phyloP scores from a whole-genome alignment of 805 yeast species.

The Candida morakotiae region DNA sequence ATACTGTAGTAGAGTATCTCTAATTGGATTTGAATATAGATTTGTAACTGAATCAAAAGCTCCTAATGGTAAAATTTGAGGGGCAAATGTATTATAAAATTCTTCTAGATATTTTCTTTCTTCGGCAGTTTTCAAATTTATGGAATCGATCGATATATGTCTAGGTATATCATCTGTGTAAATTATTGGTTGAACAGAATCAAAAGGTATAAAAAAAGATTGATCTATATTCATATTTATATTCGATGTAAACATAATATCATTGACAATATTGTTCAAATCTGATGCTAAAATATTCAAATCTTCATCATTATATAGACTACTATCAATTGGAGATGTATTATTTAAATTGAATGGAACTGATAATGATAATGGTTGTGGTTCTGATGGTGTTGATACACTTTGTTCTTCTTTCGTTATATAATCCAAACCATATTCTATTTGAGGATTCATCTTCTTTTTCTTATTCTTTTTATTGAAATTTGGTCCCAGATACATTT shows the following conservation, averaged over 20 bases:
- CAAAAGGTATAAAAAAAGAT: constrained; percentile 3
- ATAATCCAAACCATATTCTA: constrained; percentile 1
- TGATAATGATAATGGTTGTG: neutral
- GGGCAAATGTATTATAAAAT: constrained; percentile 33
- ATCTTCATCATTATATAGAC: constrained; percentile 19
- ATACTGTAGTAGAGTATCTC: constrained; percentile 59
- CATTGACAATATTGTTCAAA: constrained; percentile 35
- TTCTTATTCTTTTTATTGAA: constrained; percentile 5
- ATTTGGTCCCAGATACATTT: constrained; percentile 12
- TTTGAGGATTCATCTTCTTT: constrained; percentile 6
- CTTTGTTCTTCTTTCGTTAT: neutral
- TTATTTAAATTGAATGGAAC: constrained; percentile 3
- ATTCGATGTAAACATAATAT: constrained; percentile 27
- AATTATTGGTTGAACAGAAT: constrained; percentile 1
- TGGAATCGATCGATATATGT: constrained; percentile 26
- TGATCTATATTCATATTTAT: constrained; percentile 4
- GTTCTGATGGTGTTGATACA: neutral
- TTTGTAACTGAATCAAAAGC: constrained; percentile 25
- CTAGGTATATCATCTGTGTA: constrained; percentile 13
- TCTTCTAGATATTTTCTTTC: constrained; percentile 31
- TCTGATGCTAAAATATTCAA: constrained; percentile 35
- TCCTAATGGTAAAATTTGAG: constrained; percentile 33
- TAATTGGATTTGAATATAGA: constrained; percentile 43
- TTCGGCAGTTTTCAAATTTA: constrained; percentile 21
- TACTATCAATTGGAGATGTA: constrained; percentile 5